Evolutionary conservation across 2,329 filamentous ascomycete species (phyloP), one percentile per base, ranked within the genome.

Genomic region (Nemania abortiva): DNA sequence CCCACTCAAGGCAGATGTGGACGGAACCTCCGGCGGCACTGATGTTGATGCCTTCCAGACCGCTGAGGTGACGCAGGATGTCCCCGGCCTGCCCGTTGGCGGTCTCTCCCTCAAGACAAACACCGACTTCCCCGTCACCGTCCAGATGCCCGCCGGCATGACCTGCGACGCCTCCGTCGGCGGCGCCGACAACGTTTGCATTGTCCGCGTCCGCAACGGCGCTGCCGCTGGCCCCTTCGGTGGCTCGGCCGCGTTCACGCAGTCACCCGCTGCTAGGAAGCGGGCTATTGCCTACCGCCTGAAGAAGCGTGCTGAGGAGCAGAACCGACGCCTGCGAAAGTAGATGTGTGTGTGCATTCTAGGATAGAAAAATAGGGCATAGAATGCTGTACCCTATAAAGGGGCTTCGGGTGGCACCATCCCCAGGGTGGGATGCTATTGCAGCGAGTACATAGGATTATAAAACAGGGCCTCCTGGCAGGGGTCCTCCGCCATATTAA

Each of bases 121-220:
- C 75, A 90, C 84, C 74, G 89, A 92, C 73, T 92, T 91, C 82
- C 87, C 87, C 58, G 80, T 92, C 75, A 86, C 84, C 70, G 85
- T 91, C 64, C 84, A 89, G 79, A 90, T 92, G 87, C 90, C 90
- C 39, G 81, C 81, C 53, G 90, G 89, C 63, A 91, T 91, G 89
- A 90, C 87, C 31, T 92, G 90, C 80, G 83, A 86, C 31, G 90
- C 84, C 65, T 83, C 82, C 52, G 87, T 86, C 7, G 89, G 84
- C 61, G 88, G 87, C 29, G 89, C 85, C 15, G 74, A 82, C 69
- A 88, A 89, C 74, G 89, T 92, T 74, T 92, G 90, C 81, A 80
- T 92, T 66, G 88, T 90, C 37, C 87, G 89, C 67, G 82, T 92
- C 66, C 86, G 88, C 76, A 92, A 92, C 82, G 74, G 79, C 3